Conservation (phyloP, 345 rosid species). For the Geranium rotundifolium region DNA sequence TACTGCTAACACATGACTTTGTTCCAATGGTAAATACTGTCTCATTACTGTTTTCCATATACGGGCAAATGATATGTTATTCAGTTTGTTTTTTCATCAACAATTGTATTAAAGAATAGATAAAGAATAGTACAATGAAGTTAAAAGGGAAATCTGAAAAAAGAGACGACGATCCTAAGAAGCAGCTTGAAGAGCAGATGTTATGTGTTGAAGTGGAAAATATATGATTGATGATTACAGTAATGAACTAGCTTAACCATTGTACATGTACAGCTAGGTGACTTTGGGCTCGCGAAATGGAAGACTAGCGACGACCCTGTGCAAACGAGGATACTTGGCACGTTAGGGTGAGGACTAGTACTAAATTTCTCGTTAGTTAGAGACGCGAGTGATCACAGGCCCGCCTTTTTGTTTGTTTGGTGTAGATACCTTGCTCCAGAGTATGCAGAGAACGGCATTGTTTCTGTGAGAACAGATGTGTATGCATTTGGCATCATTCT, state of each 20-base stretch:
- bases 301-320: conserved; percentile 34
- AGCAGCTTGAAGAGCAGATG: too few relatives aligned
- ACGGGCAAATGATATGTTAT: too few relatives aligned
- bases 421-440: conserved; percentile 57
- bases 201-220: too few relatives aligned
- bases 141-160: too few relatives aligned
- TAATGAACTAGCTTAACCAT: too few relatives aligned
- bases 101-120: too few relatives aligned
- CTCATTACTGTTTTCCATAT: neutral
- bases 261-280: conserved; percentile 36
- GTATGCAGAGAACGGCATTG: conserved; percentile 47
- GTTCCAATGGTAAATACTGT: conserved; percentile 40
- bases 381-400: too few relatives aligned
- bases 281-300: conserved; percentile 68
- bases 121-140: too few relatives aligned
- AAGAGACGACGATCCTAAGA: too few relatives aligned
- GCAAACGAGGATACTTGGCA: conserved; percentile 50
- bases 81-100: too few relatives aligned
- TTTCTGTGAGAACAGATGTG: conserved; percentile 51
- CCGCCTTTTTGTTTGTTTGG: neutral
- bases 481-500: conserved; percentile 51
- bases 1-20: conserved; percentile 56
- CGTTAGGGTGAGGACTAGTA: conserved; percentile 36
- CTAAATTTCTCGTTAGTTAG: too few relatives aligned
- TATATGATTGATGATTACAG: too few relatives aligned